Percentiles rank a stretch among this genome's conserved stretches.
phyloP scores from a whole-genome alignment of 1,284 basidiomycete genomes.

The Nidula niveotomentosa region DNA sequence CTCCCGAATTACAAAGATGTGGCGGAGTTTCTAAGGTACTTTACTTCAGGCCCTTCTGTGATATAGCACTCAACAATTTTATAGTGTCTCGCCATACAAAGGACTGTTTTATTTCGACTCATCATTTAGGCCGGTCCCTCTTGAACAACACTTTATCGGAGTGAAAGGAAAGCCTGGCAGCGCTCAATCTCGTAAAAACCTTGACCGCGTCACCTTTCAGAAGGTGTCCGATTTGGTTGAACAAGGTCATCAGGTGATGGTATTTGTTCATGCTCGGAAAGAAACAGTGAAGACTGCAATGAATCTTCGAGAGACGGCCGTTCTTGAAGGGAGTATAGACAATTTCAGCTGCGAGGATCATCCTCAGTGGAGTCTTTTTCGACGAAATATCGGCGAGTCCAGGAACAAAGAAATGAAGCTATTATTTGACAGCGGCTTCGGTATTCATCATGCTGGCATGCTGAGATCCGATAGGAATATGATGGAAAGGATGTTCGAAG shows the following conservation, averaged over 20 bases:
- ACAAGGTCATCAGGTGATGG: slow-evolving; percentile 98
- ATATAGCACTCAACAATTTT: slow-evolving; percentile 3
- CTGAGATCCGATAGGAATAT: slow-evolving; percentile 91
- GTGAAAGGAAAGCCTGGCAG: slow-evolving; percentile 91
- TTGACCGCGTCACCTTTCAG: slow-evolving; percentile 90
- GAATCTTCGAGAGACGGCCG: slow-evolving; percentile 82
- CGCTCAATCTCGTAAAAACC: slow-evolving; percentile 75
- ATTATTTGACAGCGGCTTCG: slow-evolving; percentile 91
- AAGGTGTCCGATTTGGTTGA: slow-evolving; percentile 86
- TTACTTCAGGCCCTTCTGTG: not conserved
- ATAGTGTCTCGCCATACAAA: slow-evolving; percentile 82
- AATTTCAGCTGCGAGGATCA: slow-evolving; percentile 83
- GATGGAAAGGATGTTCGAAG: slow-evolving; percentile 95
- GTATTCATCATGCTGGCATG: slow-evolving; percentile 99
- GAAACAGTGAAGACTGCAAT: slow-evolving; percentile 96
- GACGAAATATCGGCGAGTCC: slow-evolving; percentile 77
- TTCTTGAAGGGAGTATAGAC: slow-evolving; percentile 72
- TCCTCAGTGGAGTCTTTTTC: slow-evolving; percentile 75
- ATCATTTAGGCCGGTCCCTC: slow-evolving; percentile 94
- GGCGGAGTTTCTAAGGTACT: slow-evolving; percentile 88
- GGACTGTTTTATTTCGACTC: slow-evolving; percentile 99
- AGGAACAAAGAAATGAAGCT: slow-evolving; percentile 97
- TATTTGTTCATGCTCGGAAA: slow-evolving; percentile 98
- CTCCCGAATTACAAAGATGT: slow-evolving; percentile 98
- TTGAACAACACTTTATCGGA: slow-evolving; percentile 98